Evolutionary conservation across 2,329 filamentous ascomycete species (phyloP).

Genomic region (Biscogniauxia sp.): DNA sequence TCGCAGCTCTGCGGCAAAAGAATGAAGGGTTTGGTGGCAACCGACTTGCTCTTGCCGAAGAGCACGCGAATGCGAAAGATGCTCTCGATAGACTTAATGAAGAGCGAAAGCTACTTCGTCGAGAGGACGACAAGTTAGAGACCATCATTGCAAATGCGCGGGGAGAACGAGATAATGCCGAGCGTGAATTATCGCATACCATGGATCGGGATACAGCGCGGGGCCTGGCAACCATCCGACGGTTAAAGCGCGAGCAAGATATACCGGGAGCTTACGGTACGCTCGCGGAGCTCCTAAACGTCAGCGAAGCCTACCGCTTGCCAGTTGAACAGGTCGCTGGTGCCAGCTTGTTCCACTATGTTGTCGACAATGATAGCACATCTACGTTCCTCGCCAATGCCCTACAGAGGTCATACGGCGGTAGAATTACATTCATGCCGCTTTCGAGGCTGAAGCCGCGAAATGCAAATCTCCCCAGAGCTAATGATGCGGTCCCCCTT

Average conservation of each 20-base stretch:
- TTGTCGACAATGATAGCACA: slow-evolving; percentile 89
- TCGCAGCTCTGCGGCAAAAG: slow-evolving; percentile 65
- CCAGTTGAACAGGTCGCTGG: slow-evolving; percentile 93
- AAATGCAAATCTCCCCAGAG: slow-evolving; percentile 74
- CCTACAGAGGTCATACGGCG: slow-evolving; percentile 75
- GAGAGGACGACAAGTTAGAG: slow-evolving; percentile 84
- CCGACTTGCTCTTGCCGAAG: slow-evolving; percentile 68
- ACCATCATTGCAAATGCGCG: slow-evolving; percentile 73
- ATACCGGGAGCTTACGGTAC: slow-evolving; percentile 90
- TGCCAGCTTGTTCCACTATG: slow-evolving; percentile 89
- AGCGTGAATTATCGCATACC: slow-evolving; percentile 73
- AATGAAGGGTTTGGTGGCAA: slow-evolving; percentile 78
- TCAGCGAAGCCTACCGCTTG: slow-evolving; percentile 79
- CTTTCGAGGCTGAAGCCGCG: slow-evolving; percentile 75
- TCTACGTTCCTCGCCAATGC: slow-evolving; percentile 78
- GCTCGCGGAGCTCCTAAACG: slow-evolving; percentile 86
- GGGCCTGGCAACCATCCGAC: slow-evolving; percentile 81
- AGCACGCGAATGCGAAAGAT: slow-evolving; percentile 75
- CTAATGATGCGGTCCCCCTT: slow-evolving; percentile 83
- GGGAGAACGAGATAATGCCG: slow-evolving; percentile 73
- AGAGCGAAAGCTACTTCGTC: slow-evolving; percentile 80
- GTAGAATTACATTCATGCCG: slow-evolving; percentile 92
- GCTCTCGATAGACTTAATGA: slow-evolving; percentile 76
- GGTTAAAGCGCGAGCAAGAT: slow-evolving; percentile 74
- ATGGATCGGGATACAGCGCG: slow-evolving; percentile 88